phyloP scores from a whole-genome alignment of 331 rosid species.

The Pyracantha coccinea region DNA sequence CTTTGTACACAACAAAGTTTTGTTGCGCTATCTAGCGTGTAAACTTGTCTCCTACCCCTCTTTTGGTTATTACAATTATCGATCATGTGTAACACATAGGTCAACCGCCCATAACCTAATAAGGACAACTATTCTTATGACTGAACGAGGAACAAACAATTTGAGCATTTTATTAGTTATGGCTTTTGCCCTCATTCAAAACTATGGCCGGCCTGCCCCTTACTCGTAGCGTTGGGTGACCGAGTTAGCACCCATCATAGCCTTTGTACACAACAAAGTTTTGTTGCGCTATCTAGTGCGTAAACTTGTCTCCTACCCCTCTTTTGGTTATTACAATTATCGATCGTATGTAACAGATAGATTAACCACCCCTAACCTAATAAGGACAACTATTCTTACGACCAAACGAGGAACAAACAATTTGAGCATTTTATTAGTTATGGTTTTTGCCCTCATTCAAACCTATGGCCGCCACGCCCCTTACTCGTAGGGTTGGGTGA shows the following conservation, averaged over 20 bases:
- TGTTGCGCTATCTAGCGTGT: neutral
- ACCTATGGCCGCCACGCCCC: rapidly evolving
- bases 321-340: neutral
- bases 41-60: neutral
- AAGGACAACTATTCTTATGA: neutral
- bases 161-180: neutral
- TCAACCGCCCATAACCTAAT: neutral
- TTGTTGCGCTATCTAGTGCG: neutral
- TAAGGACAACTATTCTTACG: neutral
- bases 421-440: neutral
- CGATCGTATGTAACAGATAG: too few species aligned
- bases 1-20: neutral
- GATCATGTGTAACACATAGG: neutral
- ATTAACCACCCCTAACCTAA: neutral
- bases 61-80: neutral
- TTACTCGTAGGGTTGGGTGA: neutral
- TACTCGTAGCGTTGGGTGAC: neutral
- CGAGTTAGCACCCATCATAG: neutral
- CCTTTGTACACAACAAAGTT: neutral
- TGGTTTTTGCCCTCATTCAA: too few species aligned
- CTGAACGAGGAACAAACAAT: neutral
- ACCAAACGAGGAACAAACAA: neutral
- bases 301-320: neutral
- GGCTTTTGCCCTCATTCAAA: too few species aligned
- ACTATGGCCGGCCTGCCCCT: rapidly evolving